Evolutionary conservation across 495 filamentous ascomycete species (phyloP).

Genomic region (Aspergillus campestris): DNA sequence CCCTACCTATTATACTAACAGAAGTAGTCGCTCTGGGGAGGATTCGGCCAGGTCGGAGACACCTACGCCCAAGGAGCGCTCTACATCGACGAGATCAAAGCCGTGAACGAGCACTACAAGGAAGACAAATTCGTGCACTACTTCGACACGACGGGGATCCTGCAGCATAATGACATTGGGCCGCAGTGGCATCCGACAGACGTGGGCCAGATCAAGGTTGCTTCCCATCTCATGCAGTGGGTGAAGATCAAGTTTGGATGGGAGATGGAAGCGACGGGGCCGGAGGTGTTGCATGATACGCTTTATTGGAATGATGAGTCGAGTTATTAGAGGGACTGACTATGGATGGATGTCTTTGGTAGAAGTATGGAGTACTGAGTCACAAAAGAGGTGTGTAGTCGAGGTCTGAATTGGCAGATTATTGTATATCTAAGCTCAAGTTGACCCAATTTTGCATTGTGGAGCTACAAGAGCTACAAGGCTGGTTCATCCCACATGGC

Average conservation of each 20-base stretch:
- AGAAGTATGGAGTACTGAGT: no score
- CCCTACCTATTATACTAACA: not conserved
- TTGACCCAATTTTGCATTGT: no score
- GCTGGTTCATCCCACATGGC: no score
- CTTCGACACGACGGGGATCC: slow-evolving; percentile 59
- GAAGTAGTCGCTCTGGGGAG: slow-evolving; percentile 49
- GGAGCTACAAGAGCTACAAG: no score
- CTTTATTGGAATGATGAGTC: slow-evolving; percentile 52
- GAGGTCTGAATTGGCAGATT: no score
- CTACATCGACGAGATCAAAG: slow-evolving; percentile 45
- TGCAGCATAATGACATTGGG: slow-evolving; percentile 63
- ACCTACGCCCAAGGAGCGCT: slow-evolving; percentile 41
- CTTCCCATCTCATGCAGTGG: slow-evolving; percentile 57
- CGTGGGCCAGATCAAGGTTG: slow-evolving; percentile 59
- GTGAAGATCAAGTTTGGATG: slow-evolving; percentile 46
- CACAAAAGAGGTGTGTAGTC: no score
- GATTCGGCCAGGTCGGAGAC: slow-evolving; percentile 46
- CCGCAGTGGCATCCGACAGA: slow-evolving; percentile 59
- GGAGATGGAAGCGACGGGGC: slow-evolving; percentile 51
- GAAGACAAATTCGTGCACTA: slow-evolving; percentile 53
- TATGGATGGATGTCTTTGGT: no score
- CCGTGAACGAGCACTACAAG: slow-evolving; percentile 51
- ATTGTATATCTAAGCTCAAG: no score
- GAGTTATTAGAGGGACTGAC: slow-evolving; percentile 34
- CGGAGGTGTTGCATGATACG: slow-evolving; percentile 56